These are phyloP conservation scores for Candida oleophila DNA, from an alignment of 805 yeast species.

Conservation along the genomic window DNA sequence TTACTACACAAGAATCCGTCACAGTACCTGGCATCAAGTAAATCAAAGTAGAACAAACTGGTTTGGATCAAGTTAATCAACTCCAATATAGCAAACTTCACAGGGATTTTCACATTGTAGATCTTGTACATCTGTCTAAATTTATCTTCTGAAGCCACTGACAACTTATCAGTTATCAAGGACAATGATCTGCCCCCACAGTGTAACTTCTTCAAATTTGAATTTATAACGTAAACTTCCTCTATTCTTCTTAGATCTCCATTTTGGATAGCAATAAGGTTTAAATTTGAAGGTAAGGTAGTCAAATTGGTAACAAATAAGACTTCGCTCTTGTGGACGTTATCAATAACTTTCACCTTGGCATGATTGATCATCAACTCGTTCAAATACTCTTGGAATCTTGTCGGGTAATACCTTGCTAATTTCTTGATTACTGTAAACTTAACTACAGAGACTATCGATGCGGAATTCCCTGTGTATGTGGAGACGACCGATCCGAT, in stretches of 20 bases:
- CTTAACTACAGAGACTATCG: slow-evolving; percentile 56
- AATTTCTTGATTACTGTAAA: slow-evolving; percentile 53
- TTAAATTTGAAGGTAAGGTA: slow-evolving; percentile 70
- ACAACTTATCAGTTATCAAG: slow-evolving; percentile 58
- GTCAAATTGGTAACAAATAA: slow-evolving; percentile 83
- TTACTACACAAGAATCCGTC: slow-evolving; percentile 84
- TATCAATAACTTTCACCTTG: slow-evolving; percentile 56
- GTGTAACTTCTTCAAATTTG: slow-evolving; percentile 69
- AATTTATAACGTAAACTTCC: slow-evolving; percentile 65
- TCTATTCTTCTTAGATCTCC: slow-evolving; percentile 56
- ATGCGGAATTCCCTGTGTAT: slow-evolving; percentile 80
- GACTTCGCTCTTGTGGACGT: slow-evolving; percentile 16
- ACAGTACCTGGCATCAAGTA: slow-evolving; percentile 64
- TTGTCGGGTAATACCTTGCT: slow-evolving; percentile 46
- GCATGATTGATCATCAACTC: slow-evolving; percentile 68
- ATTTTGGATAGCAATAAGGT: slow-evolving; percentile 65
- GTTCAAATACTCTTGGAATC: slow-evolving; percentile 59
- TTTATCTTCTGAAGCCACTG: slow-evolving; percentile 79
- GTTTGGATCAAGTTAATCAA: slow-evolving; percentile 74
- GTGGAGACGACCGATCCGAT: slow-evolving; percentile 70
- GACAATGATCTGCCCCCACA: slow-evolving; percentile 87
- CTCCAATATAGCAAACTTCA: slow-evolving; percentile 69
- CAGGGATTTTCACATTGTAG: slow-evolving; percentile 47
- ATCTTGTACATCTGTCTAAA: slow-evolving; percentile 73
- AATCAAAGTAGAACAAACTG: slow-evolving; percentile 71